These are phyloP conservation scores for Exophiala sideris DNA, from an alignment of 2,329 filamentous ascomycete genomes.

Conservation along the genomic window DNA sequence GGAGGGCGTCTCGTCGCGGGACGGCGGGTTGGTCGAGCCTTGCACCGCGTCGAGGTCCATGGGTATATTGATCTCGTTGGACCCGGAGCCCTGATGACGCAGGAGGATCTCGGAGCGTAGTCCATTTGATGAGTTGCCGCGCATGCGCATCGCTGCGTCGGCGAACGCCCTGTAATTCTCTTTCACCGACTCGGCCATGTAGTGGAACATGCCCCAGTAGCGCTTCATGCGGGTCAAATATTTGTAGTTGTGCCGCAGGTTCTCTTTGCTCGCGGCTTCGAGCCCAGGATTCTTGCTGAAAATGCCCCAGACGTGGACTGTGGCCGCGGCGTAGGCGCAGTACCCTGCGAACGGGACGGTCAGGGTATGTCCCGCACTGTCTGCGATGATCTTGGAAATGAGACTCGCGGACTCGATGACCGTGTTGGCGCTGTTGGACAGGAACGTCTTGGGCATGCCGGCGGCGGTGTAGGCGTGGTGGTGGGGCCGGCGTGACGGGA, in stretches of 20 bases:
- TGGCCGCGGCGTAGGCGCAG: slow-evolving; percentile 87
- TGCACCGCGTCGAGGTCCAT: slow-evolving; percentile 17
- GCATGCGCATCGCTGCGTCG: slow-evolving; percentile 58
- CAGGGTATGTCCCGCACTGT: slow-evolving; percentile 74
- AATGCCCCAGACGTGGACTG: slow-evolving; percentile 88
- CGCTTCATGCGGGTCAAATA: slow-evolving; percentile 94
- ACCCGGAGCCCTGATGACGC: slow-evolving; percentile 8
- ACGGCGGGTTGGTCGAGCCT: slow-evolving; percentile 15
- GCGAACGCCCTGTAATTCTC: slow-evolving; percentile 82
- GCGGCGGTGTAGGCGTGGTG: slow-evolving; percentile 43
- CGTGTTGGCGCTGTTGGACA: slow-evolving; percentile 69
- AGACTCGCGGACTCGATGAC: slow-evolving; percentile 81
- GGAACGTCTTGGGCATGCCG: slow-evolving; percentile 73
- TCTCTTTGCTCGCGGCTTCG: slow-evolving; percentile 74
- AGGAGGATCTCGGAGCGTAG: not conserved
- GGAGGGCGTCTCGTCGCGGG: slow-evolving; percentile 15
- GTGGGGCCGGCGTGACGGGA: slow-evolving; percentile 55
- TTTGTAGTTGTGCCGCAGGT: slow-evolving; percentile 81
- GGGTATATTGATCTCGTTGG: slow-evolving; percentile 6
- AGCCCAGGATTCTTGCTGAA: slow-evolving; percentile 78
- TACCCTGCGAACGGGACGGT: slow-evolving; percentile 93
- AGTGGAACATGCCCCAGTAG: slow-evolving; percentile 98
- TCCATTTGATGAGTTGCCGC: not conserved
- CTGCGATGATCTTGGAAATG: slow-evolving; percentile 79
- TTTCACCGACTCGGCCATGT: slow-evolving; percentile 88